Conservation (phyloP, 441 rosid genomes). For the Croton setiger region DNA sequence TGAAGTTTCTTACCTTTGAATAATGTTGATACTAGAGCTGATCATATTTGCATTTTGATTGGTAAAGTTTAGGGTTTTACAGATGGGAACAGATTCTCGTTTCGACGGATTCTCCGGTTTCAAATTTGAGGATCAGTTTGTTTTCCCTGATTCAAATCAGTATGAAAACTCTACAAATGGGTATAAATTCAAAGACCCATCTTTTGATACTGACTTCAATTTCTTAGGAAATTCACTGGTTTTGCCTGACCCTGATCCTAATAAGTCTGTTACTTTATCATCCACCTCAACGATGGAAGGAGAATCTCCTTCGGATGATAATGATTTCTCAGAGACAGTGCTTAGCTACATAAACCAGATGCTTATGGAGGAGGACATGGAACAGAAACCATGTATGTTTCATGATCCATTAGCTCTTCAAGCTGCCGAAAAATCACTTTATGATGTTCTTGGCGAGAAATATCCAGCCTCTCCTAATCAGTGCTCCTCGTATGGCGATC, state of each 20-base stretch:
- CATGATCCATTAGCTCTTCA: conserved; percentile 68
- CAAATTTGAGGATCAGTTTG: conserved; percentile 26
- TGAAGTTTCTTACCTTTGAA: not conserved
- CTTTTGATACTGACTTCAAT: conserved; percentile 23
- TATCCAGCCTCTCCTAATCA: conserved; percentile 23
- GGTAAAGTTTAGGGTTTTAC: conserved; percentile 9
- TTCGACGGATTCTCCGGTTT: conserved; percentile 29
- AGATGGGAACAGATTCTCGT: conserved; percentile 38
- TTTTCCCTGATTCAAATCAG: conserved; percentile 26
- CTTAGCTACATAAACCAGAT: conserved; percentile 64
- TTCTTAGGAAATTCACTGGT: conserved; percentile 20
- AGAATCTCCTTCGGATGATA: conserved; percentile 44
- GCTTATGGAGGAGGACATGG: conserved; percentile 83
- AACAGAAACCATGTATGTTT: conserved; percentile 62
- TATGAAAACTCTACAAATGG: conserved; percentile 19
- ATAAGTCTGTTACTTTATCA: conserved; percentile 22
- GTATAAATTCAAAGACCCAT: conserved; percentile 16
- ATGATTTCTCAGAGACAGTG: conserved; percentile 40
- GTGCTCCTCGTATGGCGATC: conserved; percentile 23
- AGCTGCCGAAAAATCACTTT: conserved; percentile 61
- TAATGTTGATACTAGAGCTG: not conserved
- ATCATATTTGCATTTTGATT: conserved; percentile 8
- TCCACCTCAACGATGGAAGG: conserved; percentile 27
- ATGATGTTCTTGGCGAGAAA: conserved; percentile 53
- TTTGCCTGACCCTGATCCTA: conserved; percentile 26